These are phyloP conservation scores for Diaporthe australafricana DNA, from an alignment of 2,329 filamentous ascomycete species.

Conservation along the genomic window DNA sequence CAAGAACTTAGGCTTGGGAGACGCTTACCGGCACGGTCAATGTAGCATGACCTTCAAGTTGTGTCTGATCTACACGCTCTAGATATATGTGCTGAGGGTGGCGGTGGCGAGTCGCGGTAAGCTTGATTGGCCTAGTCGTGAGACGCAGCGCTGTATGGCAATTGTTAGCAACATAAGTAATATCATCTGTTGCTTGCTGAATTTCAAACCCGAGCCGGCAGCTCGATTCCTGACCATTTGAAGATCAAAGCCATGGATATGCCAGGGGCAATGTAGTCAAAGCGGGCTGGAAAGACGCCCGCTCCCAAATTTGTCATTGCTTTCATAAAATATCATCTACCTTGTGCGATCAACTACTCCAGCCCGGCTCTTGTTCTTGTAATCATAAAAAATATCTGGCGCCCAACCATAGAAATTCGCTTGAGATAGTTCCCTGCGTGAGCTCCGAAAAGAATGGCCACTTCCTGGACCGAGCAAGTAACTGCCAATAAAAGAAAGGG, in stretches of 20 bases:
- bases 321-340: conserved; percentile 1
- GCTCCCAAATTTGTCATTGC: neutral
- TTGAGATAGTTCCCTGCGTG: neutral
- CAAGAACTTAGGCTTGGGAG: neutral
- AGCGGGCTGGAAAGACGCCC: neutral
- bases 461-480: neutral
- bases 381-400: neutral
- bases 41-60: neutral
- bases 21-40: neutral
- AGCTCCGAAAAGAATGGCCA: neutral
- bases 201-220: neutral
- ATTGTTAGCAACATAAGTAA: too few relatives aligned
- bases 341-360: neutral
- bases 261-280: neutral
- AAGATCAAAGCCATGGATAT: neutral
- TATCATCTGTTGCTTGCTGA: neutral
- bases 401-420: neutral
- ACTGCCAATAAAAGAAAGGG: neutral
- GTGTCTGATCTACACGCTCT: neutral
- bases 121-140: neutral
- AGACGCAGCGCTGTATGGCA: too few relatives aligned
- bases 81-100: neutral
- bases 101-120: neutral
- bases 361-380: neutral
- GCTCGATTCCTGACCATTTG: too few relatives aligned